Evolutionary conservation across 176 grass and related monocot genomes (phyloP), one percentile per base, ranked within the genome.

Genomic region (Triticum timopheevii): DNA sequence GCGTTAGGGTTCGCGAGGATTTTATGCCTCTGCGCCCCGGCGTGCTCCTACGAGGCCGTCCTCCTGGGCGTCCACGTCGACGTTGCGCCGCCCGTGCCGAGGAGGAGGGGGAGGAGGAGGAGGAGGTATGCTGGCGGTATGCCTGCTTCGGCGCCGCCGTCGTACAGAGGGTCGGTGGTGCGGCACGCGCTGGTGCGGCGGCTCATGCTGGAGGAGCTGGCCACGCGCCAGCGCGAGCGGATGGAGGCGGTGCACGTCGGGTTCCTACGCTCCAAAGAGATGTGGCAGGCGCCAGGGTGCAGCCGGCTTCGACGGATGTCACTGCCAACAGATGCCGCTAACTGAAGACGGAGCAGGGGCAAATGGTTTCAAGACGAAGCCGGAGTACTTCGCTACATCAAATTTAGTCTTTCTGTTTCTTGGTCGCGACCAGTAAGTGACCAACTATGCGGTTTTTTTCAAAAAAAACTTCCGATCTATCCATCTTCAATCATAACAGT

Each of bases 281-380:
- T 40, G 39, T 87, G 88, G 92, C 20, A 80, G 36, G 71, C 88
- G 61, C 87, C 75, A 86, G 56, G 88, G 88, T 22, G 80, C 33
- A 96, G 93, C 85, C 87, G 88, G 10, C 80, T 98, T n/a, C 65
- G 87, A 9, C 24, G n/a, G 78, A 95, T 95, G 92, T 88, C 81
- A n/a, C 22, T 90, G 80, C 82, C 50, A 52, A 52, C 73, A 6
- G 71, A 31, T 1, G 78, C 82, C 70, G 19, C 19, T 59, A 59
- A 28, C 17, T n/a, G 52, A 62, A 38, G 64, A 49, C 56, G 56
- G 17, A 20, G 56, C 19, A 9, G 56, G 56, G 7, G 7, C 56
- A 7, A 59, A 20, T 59, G 56, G 19, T 59, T 19, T 54, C 16
- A 54, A 47, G n/a, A 9, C 42, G 7, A 16, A 54, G 5, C 50